These are phyloP conservation scores for Aphanoascus verrucosus DNA, from an alignment of 2,329 filamentous ascomycete genomes.

Conservation along the genomic window DNA sequence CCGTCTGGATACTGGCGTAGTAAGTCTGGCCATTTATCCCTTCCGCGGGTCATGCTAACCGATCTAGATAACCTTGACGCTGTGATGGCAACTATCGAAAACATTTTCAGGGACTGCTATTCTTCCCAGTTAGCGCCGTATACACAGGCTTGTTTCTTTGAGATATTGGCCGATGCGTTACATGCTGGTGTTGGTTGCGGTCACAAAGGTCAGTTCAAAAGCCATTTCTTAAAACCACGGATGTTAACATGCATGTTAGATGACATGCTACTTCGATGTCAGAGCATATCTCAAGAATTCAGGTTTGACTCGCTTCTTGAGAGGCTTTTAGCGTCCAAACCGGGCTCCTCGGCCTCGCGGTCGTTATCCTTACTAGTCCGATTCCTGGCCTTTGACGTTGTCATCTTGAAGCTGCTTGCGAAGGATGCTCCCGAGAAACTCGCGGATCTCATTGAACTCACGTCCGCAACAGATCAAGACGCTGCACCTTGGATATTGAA, in stretches of 20 bases:
- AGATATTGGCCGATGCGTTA: slow-evolving; percentile 30
- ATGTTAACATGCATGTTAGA: slow-evolving; percentile 2
- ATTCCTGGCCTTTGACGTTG: slow-evolving; percentile 3
- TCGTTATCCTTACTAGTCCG: slow-evolving; percentile 10
- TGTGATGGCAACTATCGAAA: slow-evolving; percentile 20
- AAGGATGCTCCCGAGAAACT: not conserved
- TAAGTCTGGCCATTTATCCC: not conserved
- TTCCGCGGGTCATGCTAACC: not conserved
- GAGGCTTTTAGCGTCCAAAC: not conserved
- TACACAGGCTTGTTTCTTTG: slow-evolving; percentile 27
- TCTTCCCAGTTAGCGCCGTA: slow-evolving; percentile 26
- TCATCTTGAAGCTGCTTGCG: not conserved
- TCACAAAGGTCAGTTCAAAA: slow-evolving; percentile 22
- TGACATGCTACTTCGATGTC: slow-evolving; percentile 1
- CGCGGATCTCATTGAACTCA: slow-evolving; percentile 1
- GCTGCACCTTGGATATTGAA: slow-evolving; percentile 29
- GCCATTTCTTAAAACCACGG: not conserved
- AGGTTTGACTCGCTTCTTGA: not conserved
- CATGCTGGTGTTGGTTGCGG: slow-evolving; percentile 25
- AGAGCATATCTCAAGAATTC: not conserved
- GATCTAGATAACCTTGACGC: slow-evolving; percentile 23
- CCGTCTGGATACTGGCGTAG: slow-evolving; percentile 28
- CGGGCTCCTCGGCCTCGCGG: not conserved
- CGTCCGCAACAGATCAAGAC: slow-evolving; percentile 17
- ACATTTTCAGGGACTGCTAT: slow-evolving; percentile 23